Conservation (phyloP, 768 basidiomycete species). For the Kwoniella sp. region DNA sequence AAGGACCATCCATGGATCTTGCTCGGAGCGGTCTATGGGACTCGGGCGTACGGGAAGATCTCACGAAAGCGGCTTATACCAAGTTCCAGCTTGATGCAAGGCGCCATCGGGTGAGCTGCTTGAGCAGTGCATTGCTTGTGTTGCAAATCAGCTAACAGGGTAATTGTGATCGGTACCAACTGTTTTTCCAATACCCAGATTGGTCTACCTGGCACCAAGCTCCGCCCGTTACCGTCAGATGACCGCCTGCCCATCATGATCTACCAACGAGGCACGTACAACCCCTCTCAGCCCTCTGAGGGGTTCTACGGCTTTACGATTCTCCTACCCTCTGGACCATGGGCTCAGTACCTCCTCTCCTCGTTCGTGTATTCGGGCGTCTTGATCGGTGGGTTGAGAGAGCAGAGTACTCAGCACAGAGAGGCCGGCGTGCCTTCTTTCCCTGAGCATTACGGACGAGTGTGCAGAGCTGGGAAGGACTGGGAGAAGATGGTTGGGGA, state of each 20-base stretch:
- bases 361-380: slow-evolving; percentile 82
- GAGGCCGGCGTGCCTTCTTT: slow-evolving; percentile 76
- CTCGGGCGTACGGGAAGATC: slow-evolving; percentile 58
- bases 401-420: slow-evolving; percentile 76
- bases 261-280: slow-evolving; percentile 69
- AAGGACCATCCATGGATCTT: slow-evolving; percentile 62
- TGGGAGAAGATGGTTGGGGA: slow-evolving; percentile 62
- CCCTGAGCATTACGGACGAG: slow-evolving; percentile 76
- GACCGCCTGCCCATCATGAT: slow-evolving; percentile 81
- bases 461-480: slow-evolving; percentile 61
- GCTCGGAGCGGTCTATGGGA: slow-evolving; percentile 79
- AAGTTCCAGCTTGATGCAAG: slow-evolving; percentile 87
- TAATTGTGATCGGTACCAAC: background rate
- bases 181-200: slow-evolving; percentile 59
- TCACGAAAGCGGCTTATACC: slow-evolving; percentile 70
- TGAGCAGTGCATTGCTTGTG: too few species aligned
- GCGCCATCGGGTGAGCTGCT: slow-evolving; percentile 65
- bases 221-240: slow-evolving; percentile 72
- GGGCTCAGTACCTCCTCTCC: slow-evolving; percentile 85
- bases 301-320: slow-evolving; percentile 84
- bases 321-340: slow-evolving; percentile 74
- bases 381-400: slow-evolving; percentile 80
- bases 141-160: background rate
- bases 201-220: slow-evolving; percentile 72
- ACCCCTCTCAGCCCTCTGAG: slow-evolving; percentile 44